These are phyloP conservation scores for Stereum hirsutum DNA, from an alignment of 1,284 basidiomycete genomes.

Conservation along the genomic window DNA sequence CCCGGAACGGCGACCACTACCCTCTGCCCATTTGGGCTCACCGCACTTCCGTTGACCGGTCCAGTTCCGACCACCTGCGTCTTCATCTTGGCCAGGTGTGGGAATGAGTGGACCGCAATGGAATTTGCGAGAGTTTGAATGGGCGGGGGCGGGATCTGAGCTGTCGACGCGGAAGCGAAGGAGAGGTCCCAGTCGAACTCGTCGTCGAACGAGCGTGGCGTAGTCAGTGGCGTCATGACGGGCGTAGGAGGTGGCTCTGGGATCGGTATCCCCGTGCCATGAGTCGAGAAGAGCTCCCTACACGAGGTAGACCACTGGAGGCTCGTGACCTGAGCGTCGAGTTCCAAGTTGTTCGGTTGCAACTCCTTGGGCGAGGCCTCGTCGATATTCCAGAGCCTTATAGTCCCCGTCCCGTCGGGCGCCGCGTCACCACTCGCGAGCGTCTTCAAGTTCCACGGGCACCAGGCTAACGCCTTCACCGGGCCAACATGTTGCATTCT, in stretches of 20 bases:
- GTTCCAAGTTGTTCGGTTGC: constrained; percentile 45
- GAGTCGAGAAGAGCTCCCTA: constrained; percentile 84
- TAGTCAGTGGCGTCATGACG: too few species aligned
- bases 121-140: constrained; percentile 29
- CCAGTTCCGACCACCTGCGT: constrained; percentile 31
- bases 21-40: constrained; percentile 38
- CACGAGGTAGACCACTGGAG: constrained; percentile 81
- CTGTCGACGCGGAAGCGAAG: constrained; percentile 12
- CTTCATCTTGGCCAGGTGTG: constrained; percentile 34
- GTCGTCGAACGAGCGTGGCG: too few species aligned
- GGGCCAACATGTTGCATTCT: constrained; percentile 28
- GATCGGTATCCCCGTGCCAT: constrained; percentile 58
- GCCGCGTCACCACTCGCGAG: constrained; percentile 80
- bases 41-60: constrained; percentile 33
- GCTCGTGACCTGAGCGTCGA: constrained; percentile 68
- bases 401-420: constrained; percentile 50
- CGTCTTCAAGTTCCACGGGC: constrained; percentile 80
- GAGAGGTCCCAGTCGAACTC: too few species aligned
- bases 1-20: constrained; percentile 37
- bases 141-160: constrained; percentile 4
- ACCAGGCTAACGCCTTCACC: constrained; percentile 73
- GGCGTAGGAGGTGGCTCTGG: too few species aligned
- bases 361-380: constrained; percentile 26
- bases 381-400: constrained; percentile 68
- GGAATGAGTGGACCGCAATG: constrained; percentile 48